Percentiles rank a stretch among this genome's conserved stretches.
phyloP scores from a whole-genome alignment of 768 basidiomycete genomes.

The Serendipita vermifera region DNA sequence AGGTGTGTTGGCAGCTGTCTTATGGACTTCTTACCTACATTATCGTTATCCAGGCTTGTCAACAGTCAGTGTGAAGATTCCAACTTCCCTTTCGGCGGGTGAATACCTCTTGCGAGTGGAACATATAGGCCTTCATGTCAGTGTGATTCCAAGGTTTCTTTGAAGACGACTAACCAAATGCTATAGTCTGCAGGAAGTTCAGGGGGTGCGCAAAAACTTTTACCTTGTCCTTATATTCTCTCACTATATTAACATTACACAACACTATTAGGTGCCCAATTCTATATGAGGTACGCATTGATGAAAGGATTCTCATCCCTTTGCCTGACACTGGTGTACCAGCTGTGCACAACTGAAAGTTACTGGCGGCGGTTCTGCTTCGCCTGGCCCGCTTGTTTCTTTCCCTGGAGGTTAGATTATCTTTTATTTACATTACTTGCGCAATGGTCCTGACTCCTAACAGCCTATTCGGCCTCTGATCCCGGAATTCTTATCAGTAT shows the following conservation, averaged over 20 bases:
- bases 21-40: no score
- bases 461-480: slow-evolving; percentile 1
- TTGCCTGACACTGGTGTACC: no score
- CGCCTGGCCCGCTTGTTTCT: slow-evolving; percentile 10
- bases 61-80: not conserved
- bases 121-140: slow-evolving; percentile 10
- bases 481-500: slow-evolving; percentile 10
- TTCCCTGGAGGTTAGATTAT: no score
- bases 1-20: slow-evolving; percentile 20
- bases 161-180: slow-evolving; percentile 30
- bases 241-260: no score
- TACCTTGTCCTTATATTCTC: no score
- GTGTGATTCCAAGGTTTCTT: slow-evolving; percentile 20
- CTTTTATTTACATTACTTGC: not conserved
- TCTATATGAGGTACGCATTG: no score
- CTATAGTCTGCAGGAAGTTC: slow-evolving; percentile 37
- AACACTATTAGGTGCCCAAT: slow-evolving; percentile 7
- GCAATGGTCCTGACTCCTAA: not conserved
- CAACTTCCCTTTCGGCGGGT: not conserved
- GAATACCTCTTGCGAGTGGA: slow-evolving; percentile 12
- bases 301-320: no score
- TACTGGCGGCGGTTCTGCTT: slow-evolving; percentile 4
- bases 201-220: no score
- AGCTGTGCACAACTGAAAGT: slow-evolving; percentile 11
- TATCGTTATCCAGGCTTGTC: slow-evolving; percentile 16